Percentiles rank a stretch among this genome's conserved stretches.
phyloP scores from a whole-genome alignment of 805 yeast genomes.

The Candida glaebosa region DNA sequence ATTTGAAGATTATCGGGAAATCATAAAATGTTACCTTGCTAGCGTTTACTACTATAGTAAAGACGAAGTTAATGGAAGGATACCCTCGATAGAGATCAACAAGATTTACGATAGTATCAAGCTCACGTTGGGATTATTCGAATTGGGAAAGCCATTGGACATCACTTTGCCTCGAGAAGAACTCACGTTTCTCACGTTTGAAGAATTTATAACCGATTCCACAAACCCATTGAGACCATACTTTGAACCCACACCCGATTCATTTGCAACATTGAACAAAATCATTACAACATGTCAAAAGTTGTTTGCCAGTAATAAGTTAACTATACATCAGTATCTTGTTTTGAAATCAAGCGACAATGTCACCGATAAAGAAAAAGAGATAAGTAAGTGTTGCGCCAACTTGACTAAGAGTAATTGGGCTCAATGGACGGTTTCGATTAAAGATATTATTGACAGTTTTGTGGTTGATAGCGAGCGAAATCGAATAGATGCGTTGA shows the following conservation, averaged over 20 bases:
- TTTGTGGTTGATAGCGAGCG: constrained; percentile 16
- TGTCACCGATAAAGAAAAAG: constrained; percentile 18
- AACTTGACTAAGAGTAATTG: constrained; percentile 22
- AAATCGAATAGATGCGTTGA: constrained; percentile 15
- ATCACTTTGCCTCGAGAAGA: background rate
- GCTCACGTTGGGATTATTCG: constrained; percentile 16
- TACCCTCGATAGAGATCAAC: constrained; percentile 24
- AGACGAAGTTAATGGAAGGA: constrained; percentile 10
- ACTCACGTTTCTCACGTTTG: constrained; percentile 5
- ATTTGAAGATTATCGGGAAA: constrained; percentile 9
- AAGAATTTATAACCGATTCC: constrained; percentile 15
- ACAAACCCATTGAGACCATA: constrained; percentile 15
- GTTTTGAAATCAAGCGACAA: constrained; percentile 15
- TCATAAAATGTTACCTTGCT: constrained; percentile 18
- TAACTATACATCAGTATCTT: constrained; percentile 29
- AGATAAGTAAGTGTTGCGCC: constrained; percentile 22
- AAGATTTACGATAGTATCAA: constrained; percentile 27
- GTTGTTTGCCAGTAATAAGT: constrained; percentile 31
- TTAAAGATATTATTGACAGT: constrained; percentile 17
- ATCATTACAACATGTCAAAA: constrained; percentile 27
- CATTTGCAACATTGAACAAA: constrained; percentile 15
- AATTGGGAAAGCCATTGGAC: background rate
- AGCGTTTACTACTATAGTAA: constrained; percentile 20
- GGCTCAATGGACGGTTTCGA: constrained; percentile 16
- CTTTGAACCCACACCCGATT: constrained; percentile 15